Conservation (phyloP, 2,329 filamentous ascomycete species). For the Exophiala sp. region DNA sequence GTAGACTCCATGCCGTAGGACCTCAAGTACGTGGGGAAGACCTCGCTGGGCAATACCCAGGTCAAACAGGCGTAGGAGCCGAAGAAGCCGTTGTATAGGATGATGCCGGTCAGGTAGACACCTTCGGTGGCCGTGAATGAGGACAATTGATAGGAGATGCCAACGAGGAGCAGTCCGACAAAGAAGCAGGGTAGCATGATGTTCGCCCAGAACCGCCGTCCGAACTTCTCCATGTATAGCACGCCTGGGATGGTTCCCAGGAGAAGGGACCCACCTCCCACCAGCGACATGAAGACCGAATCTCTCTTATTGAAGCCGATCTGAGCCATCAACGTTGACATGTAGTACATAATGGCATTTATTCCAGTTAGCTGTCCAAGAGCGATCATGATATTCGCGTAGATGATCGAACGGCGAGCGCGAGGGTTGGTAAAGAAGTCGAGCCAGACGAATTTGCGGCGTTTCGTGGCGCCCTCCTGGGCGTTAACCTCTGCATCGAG, state of each 20-base stretch:
- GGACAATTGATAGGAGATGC: slow-evolving; percentile 55
- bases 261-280: slow-evolving; percentile 62
- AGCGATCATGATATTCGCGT: slow-evolving; percentile 64
- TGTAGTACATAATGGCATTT: slow-evolving; percentile 56
- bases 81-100: slow-evolving; percentile 64
- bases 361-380: slow-evolving; percentile 66
- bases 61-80: slow-evolving; percentile 60
- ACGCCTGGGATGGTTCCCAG: slow-evolving; percentile 63
- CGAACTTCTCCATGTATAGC: slow-evolving; percentile 65
- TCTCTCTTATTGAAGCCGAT: slow-evolving; percentile 60
- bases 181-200: slow-evolving; percentile 64
- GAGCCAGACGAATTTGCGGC: slow-evolving; percentile 58
- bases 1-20: slow-evolving; percentile 69
- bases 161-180: slow-evolving; percentile 61
- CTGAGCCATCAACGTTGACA: slow-evolving; percentile 60
- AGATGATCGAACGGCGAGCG: slow-evolving; percentile 59
- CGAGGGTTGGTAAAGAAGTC: slow-evolving; percentile 67
- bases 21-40: slow-evolving; percentile 66
- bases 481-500: slow-evolving; percentile 53
- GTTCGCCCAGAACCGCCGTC: slow-evolving; percentile 69
- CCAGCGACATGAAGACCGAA: slow-evolving; percentile 67
- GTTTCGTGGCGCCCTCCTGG: slow-evolving; percentile 44
- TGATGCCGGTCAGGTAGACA: slow-evolving; percentile 61
- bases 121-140: slow-evolving; percentile 50
- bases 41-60: slow-evolving; percentile 62